Conservation (phyloP, 805 yeast species). For the Zygotorulaspora florentina region DNA sequence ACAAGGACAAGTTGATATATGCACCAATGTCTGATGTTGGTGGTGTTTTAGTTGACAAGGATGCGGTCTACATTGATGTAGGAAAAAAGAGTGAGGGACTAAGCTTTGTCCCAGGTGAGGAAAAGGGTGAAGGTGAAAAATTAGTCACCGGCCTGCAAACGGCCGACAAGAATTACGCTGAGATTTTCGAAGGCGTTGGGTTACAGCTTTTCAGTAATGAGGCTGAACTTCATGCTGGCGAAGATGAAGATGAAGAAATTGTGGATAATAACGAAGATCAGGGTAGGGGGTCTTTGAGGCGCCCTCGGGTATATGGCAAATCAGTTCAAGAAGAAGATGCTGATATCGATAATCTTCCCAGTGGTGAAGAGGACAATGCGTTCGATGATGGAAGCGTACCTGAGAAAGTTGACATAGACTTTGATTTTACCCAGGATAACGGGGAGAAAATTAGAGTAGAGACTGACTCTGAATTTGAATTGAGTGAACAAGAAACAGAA, state of each 20-base stretch:
- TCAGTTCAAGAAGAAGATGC: slow-evolving; percentile 45
- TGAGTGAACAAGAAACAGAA: slow-evolving; percentile 38
- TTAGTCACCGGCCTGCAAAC: slow-evolving; percentile 78
- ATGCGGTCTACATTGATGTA: slow-evolving; percentile 86
- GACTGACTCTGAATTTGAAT: slow-evolving; percentile 50
- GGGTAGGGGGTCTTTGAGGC: slow-evolving; percentile 66
- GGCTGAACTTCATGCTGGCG: slow-evolving; percentile 44
- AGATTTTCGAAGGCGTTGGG: slow-evolving; percentile 62
- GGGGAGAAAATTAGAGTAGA: slow-evolving; percentile 42
- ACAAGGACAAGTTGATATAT: slow-evolving; percentile 86
- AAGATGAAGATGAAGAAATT: slow-evolving; percentile 40
- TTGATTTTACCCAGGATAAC: slow-evolving; percentile 35
- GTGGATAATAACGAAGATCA: slow-evolving; percentile 40
- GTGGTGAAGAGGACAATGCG: slow-evolving; percentile 44
- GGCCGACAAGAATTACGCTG: slow-evolving; percentile 56
- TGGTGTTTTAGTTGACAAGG: slow-evolving; percentile 94
- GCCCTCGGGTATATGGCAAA: slow-evolving; percentile 54
- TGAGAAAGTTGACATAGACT: slow-evolving; percentile 47
- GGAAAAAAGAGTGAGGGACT: slow-evolving; percentile 33
- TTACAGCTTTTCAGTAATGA: slow-evolving; percentile 69
- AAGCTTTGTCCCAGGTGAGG: slow-evolving; percentile 58
- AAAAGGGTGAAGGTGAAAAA: slow-evolving; percentile 80
- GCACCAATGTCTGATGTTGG: slow-evolving; percentile 99
- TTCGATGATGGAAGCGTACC: slow-evolving; percentile 42
- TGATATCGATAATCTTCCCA: slow-evolving; percentile 42